Evolutionary conservation across 2,329 filamentous ascomycete species (phyloP).

Genomic region (Zelopaecilomyces penicillatus): DNA sequence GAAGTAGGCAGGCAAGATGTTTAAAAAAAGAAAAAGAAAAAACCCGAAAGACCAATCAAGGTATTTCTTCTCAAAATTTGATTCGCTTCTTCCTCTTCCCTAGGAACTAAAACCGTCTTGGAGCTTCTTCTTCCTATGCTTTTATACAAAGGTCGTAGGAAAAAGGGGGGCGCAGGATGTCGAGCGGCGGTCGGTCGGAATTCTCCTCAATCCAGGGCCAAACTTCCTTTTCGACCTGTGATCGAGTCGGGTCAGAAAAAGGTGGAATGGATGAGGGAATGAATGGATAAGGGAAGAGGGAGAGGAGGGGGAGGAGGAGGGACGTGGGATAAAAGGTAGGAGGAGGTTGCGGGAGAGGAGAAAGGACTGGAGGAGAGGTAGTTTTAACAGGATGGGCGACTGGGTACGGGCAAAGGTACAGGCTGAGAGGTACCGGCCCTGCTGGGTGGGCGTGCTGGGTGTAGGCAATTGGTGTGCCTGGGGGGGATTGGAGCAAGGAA

Average conservation of each 20-base stretch:
- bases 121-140: constrained; percentile 20
- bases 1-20: constrained; percentile 10
- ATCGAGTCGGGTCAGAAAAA: constrained; percentile 35
- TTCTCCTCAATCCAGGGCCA: constrained; percentile 27
- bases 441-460: background rate
- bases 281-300: constrained; percentile 41
- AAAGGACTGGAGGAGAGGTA: constrained; percentile 48
- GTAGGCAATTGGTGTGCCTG: background rate
- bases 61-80: constrained; percentile 16
- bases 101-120: constrained; percentile 15
- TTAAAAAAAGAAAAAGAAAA: constrained; percentile 22
- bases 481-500: background rate
- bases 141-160: constrained; percentile 17
- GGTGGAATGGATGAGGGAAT: constrained; percentile 44
- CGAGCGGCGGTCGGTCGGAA: constrained; percentile 17
- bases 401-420: constrained; percentile 3
- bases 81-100: constrained; percentile 19
- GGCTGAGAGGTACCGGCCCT: constrained; percentile 5
- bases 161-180: constrained; percentile 13
- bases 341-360: constrained; percentile 45
- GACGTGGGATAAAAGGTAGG: constrained; percentile 34
- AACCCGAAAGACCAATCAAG: constrained; percentile 28
- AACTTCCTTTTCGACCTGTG: constrained; percentile 26
- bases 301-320: constrained; percentile 31
- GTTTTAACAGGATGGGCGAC: constrained; percentile 25